Evolutionary conservation across 2,329 filamentous ascomycete genomes (phyloP).

Genomic region (Colletotrichum higginsianum): DNA sequence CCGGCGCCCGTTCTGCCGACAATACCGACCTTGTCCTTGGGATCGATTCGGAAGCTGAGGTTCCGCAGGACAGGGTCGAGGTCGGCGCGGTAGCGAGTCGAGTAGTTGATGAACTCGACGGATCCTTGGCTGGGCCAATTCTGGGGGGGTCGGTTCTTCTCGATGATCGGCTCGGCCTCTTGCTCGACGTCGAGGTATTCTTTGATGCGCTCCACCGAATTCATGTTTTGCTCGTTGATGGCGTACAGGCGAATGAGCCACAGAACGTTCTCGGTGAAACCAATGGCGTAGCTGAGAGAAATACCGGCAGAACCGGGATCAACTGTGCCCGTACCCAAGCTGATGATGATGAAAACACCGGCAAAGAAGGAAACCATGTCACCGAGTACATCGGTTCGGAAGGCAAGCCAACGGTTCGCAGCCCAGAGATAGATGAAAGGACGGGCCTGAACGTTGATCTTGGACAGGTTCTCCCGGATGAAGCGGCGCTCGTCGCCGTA

Average conservation of each 20-base stretch:
- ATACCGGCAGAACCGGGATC: constrained; percentile 94
- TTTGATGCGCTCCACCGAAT: constrained; percentile 96
- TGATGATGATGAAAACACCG: constrained; percentile 89
- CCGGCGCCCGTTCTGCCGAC: constrained; percentile 96
- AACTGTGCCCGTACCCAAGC: constrained; percentile 76
- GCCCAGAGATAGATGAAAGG: constrained; percentile 98
- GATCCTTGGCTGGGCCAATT: constrained; percentile 90
- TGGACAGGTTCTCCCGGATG: constrained; percentile 88
- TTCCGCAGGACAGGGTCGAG: constrained; percentile 88
- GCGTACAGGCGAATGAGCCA: constrained; percentile 97
- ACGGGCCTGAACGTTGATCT: constrained; percentile 91
- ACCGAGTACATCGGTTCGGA: constrained; percentile 91
- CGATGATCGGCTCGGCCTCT: constrained; percentile 84
- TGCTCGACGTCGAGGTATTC: constrained; percentile 98
- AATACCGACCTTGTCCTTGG: constrained; percentile 94
- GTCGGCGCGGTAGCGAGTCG: constrained; percentile 89
- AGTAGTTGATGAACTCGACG: constrained; percentile 91
- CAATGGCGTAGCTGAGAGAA: constrained; percentile 94
- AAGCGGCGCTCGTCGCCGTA: constrained; percentile 96
- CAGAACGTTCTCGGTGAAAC: constrained; percentile 95
- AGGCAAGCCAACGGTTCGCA: constrained; percentile 95
- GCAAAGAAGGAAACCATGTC: constrained; percentile 95
- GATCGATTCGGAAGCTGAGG: constrained; percentile 87
- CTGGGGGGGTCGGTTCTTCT: constrained; percentile 81
- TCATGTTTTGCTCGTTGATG: constrained; percentile 99